Conservation (phyloP, 2,329 filamentous ascomycete species). For the Hypoxylon sp. region DNA sequence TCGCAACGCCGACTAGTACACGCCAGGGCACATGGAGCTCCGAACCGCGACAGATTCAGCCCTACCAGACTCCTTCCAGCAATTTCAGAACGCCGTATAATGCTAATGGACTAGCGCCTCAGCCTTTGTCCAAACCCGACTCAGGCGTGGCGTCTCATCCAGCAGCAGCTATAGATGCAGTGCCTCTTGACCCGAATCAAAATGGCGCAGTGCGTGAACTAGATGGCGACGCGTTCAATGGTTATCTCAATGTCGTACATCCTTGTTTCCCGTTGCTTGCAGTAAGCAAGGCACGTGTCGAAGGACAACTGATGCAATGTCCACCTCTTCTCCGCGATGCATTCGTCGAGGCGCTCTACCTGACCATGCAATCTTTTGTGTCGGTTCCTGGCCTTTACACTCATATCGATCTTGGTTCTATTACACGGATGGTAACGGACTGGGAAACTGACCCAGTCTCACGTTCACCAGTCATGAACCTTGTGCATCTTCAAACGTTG, state of each 20-base stretch:
- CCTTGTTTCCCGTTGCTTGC: conserved; percentile 76
- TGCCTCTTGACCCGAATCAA: conserved; percentile 50
- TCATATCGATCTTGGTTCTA: conserved; percentile 58
- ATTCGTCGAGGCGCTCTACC: conserved; percentile 72
- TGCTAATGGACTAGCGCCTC: conserved; percentile 60
- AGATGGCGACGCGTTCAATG: conserved; percentile 61
- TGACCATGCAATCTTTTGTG: conserved; percentile 67
- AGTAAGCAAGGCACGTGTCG: conserved; percentile 66
- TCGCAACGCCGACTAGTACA: conserved; percentile 55
- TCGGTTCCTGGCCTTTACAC: conserved; percentile 54
- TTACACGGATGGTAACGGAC: conserved; percentile 62
- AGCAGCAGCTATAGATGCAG: conserved; percentile 49
- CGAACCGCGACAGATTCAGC: conserved; percentile 61
- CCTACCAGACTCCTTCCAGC: conserved; percentile 55
- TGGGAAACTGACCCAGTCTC: conserved; percentile 62
- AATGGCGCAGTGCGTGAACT: conserved; percentile 54
- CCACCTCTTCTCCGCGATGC: conserved; percentile 70
- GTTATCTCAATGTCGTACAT: conserved; percentile 74
- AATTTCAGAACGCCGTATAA: conserved; percentile 52
- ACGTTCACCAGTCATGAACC: conserved; percentile 57
- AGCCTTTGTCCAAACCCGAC: conserved; percentile 57
- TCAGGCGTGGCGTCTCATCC: conserved; percentile 53
- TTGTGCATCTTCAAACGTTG: conserved; percentile 75
- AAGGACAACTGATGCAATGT: conserved; percentile 67
- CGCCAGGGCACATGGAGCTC: conserved; percentile 62